Evolutionary conservation across 2,329 filamentous ascomycete genomes (phyloP).

Genomic region (Neofusicoccum ribis): DNA sequence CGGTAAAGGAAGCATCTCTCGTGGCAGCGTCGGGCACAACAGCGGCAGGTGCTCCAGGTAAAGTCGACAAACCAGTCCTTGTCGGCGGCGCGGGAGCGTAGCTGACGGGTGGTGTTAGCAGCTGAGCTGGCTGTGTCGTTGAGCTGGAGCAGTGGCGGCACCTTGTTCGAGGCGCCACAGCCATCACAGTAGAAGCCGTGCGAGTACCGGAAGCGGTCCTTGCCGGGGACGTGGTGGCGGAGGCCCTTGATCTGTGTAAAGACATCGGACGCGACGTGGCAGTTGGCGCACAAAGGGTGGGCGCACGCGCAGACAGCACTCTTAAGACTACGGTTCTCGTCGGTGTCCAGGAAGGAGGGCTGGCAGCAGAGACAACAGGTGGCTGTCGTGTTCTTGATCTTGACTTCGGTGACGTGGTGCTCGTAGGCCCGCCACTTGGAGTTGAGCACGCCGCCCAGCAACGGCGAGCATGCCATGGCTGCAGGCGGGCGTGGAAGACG

Average conservation of each 20-base stretch:
- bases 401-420: background rate
- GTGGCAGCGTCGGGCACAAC: background rate
- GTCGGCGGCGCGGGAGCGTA: background rate
- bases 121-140: background rate
- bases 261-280: background rate
- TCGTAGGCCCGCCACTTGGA: background rate
- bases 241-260: background rate
- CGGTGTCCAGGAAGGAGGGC: background rate
- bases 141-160: background rate
- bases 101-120: background rate
- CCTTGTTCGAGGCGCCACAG: slow-evolving; percentile 5
- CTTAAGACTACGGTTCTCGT: background rate
- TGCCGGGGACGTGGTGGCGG: background rate
- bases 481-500: background rate
- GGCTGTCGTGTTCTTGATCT: background rate
- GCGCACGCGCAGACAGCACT: background rate
- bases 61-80: background rate
- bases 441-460: slow-evolving; percentile 2
- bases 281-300: background rate
- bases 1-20: background rate
- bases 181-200: slow-evolving; percentile 2
- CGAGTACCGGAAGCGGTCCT: background rate
- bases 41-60: background rate
- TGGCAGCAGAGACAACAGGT: background rate
- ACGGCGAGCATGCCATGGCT: background rate